Percentiles rank a stretch among this genome's conserved stretches.
Conservation (phyloP, 1,139 yeast species). For the Geotrichum siamense region DNA sequence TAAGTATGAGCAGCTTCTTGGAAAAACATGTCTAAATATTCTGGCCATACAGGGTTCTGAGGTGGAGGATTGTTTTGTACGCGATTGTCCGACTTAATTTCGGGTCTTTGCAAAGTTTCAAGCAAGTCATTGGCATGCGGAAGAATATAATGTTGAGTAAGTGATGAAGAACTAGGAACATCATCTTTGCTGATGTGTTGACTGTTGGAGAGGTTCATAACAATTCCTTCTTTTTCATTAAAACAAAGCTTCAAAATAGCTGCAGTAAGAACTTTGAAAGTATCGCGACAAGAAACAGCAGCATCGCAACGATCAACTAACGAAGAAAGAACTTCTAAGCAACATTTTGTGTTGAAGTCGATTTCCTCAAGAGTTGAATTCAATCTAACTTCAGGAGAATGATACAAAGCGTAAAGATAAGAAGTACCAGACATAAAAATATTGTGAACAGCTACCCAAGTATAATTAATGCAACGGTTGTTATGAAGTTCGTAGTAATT, state of each 20-base stretch:
- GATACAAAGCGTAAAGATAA: slow-evolving; percentile 66
- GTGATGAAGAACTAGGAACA: neutral
- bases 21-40: slow-evolving; percentile 24
- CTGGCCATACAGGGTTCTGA: slow-evolving; percentile 10
- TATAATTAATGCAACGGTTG: slow-evolving; percentile 61
- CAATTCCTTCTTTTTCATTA: slow-evolving; percentile 25
- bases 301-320: slow-evolving; percentile 71
- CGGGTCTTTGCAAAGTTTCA: neutral
- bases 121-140: slow-evolving; percentile 6
- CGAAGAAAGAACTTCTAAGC: slow-evolving; percentile 54
- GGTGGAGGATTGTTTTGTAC: slow-evolving; percentile 11
- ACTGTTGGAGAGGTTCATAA: neutral
- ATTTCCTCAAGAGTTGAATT: slow-evolving; percentile 47
- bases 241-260: slow-evolving; percentile 63
- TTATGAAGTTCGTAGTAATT: slow-evolving; percentile 53
- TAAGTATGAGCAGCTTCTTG: slow-evolving; percentile 25
- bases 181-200: neutral
- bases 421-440: slow-evolving; percentile 86
- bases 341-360: slow-evolving; percentile 48
- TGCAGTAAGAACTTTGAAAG: slow-evolving; percentile 62
- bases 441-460: slow-evolving; percentile 92
- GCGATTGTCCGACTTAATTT: neutral
- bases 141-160: neutral
- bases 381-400: slow-evolving; percentile 49
- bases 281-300: slow-evolving; percentile 62